Percentiles rank a stretch among this genome's conserved stretches.
Evolutionary conservation across 2,329 filamentous ascomycete genomes (phyloP).

Genomic region (Colletotrichum ledebouriae): DNA sequence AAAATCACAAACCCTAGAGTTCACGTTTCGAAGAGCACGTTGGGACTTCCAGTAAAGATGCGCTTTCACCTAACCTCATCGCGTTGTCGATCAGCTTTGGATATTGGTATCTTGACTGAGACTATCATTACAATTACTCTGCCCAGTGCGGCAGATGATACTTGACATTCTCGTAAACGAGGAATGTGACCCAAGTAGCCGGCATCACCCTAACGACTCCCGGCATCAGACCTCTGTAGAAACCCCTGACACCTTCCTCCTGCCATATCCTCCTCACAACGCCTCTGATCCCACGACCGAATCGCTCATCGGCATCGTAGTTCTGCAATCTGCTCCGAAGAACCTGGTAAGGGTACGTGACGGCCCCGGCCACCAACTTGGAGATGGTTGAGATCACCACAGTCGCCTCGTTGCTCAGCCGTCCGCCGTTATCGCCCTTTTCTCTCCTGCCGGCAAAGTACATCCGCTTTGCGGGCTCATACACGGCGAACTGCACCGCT

Average conservation of each 20-base stretch:
- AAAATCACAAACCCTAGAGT: too few relatives aligned
- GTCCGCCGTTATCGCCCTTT: conserved; percentile 44
- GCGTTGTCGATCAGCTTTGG: too few relatives aligned
- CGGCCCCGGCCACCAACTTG: conserved; percentile 89
- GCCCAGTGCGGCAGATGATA: conserved; percentile 69
- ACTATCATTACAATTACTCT: conserved; percentile 23
- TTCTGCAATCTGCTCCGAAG: conserved; percentile 90
- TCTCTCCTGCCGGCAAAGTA: conserved; percentile 64
- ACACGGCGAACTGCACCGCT: conserved; percentile 95
- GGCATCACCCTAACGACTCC: conserved; percentile 93
- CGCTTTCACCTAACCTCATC: too few relatives aligned
- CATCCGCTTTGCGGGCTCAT: conserved; percentile 76
- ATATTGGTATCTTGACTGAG: too few relatives aligned
- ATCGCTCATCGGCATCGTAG: conserved; percentile 82
- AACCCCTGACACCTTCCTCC: conserved; percentile 84
- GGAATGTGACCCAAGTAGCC: conserved; percentile 94
- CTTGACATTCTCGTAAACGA: conserved; percentile 96
- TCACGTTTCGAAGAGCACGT: too few relatives aligned
- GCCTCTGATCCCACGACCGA: conserved; percentile 77
- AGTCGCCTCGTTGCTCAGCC: conserved; percentile 80
- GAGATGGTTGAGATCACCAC: conserved; percentile 83
- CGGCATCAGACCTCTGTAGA: conserved; percentile 91
- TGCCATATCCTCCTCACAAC: conserved; percentile 81
- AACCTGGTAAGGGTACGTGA: conserved; percentile 96
- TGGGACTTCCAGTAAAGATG: too few relatives aligned